A percentile compares a stretch with the other conserved stretches of the same genome.
These are phyloP conservation scores for Lyophyllum atratum DNA, from an alignment of 768 basidiomycete species.

Conservation along the genomic window DNA sequence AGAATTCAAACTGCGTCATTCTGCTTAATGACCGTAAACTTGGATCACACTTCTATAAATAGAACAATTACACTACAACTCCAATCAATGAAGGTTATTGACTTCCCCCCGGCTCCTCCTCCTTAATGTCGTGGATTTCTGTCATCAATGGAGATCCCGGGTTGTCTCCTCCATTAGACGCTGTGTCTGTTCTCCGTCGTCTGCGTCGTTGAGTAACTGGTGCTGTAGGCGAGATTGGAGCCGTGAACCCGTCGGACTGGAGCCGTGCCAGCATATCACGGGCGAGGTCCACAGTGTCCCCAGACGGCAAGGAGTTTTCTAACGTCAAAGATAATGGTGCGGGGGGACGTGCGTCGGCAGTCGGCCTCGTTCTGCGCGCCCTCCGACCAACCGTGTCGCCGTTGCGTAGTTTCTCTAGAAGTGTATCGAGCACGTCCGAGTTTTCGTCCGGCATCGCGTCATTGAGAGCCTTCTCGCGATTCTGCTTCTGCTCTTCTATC, in stretches of 20 bases:
- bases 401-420: slow-evolving; percentile 71
- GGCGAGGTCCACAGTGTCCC: slow-evolving; percentile 54
- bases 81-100: neutral
- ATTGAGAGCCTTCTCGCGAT: slow-evolving; percentile 51
- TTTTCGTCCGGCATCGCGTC: slow-evolving; percentile 41
- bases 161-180: slow-evolving; percentile 26
- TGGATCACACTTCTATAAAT: neutral
- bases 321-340: slow-evolving; percentile 35
- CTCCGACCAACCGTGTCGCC: slow-evolving; percentile 67
- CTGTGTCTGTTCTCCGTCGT: slow-evolving; percentile 35
- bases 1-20: too few relatives aligned
- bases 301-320: slow-evolving; percentile 31
- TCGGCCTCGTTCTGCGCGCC: slow-evolving; percentile 50
- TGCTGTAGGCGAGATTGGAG: slow-evolving; percentile 53
- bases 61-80: neutral
- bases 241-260: slow-evolving; percentile 67
- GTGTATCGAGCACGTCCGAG: slow-evolving; percentile 68
- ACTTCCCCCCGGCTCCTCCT: slow-evolving; percentile 7
- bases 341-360: slow-evolving; percentile 32
- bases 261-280: slow-evolving; percentile 76
- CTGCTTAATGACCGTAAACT: too few relatives aligned
- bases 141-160: slow-evolving; percentile 33
- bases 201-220: slow-evolving; percentile 38
- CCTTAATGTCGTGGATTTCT: slow-evolving; percentile 31
- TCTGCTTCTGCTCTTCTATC: slow-evolving; percentile 62